Evolutionary conservation across 1,284 basidiomycete species (phyloP).

Genomic region (Mycena sp.): DNA sequence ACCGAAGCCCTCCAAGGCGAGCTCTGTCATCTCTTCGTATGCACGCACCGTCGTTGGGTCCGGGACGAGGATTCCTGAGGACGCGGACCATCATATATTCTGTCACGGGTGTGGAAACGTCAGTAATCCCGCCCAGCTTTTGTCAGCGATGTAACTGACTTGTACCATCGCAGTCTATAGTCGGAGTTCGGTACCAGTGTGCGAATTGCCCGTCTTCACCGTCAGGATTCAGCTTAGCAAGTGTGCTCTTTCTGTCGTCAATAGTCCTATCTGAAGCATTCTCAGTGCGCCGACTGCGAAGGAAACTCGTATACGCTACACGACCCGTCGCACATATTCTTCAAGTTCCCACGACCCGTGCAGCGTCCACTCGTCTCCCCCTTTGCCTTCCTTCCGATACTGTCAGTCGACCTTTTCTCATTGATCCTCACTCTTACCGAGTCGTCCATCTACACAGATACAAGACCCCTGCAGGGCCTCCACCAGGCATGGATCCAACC

Average conservation of each 20-base stretch:
- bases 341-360: slow-evolving; percentile 85
- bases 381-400: slow-evolving; percentile 69
- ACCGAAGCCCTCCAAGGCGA: slow-evolving; percentile 55
- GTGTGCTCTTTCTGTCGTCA: background rate
- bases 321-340: slow-evolving; percentile 85
- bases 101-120: slow-evolving; percentile 72
- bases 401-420: slow-evolving; percentile 57
- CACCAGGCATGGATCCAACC: slow-evolving; percentile 49
- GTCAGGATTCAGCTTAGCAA: slow-evolving; percentile 69
- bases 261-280: too few relatives aligned
- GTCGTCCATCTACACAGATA: slow-evolving; percentile 62
- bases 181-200: slow-evolving; percentile 81
- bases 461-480: slow-evolving; percentile 71
- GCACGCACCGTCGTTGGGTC: slow-evolving; percentile 71
- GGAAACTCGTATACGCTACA: slow-evolving; percentile 79
- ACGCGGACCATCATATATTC: slow-evolving; percentile 62
- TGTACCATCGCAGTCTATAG: slow-evolving; percentile 57
- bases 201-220: slow-evolving; percentile 77
- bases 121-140: slow-evolving; percentile 32
- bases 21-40: slow-evolving; percentile 68
- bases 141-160: background rate
- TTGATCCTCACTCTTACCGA: slow-evolving; percentile 1
- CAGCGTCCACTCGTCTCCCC: slow-evolving; percentile 72
- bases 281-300: slow-evolving; percentile 85
- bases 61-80: slow-evolving; percentile 45